These are phyloP conservation scores for Phlyctochytrium bullatum DNA, from an alignment of 192 early-diverging fungal genomes.

Conservation along the genomic window DNA sequence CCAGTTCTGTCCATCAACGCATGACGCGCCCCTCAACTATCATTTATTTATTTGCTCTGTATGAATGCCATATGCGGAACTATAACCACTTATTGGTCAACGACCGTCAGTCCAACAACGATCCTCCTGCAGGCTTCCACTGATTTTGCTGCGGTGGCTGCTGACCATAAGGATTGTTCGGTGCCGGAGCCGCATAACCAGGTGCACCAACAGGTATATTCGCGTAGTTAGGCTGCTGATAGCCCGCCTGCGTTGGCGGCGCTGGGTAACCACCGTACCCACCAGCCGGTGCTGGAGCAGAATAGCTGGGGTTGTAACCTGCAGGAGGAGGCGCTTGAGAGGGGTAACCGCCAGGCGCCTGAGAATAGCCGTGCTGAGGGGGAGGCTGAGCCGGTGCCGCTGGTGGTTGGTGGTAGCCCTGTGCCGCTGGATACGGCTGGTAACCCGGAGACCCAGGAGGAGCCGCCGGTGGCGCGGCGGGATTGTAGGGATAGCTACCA, in stretches of 20 bases:
- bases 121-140: slow-evolving; percentile 1
- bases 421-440: neutral
- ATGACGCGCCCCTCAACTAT: no score
- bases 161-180: neutral
- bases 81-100: neutral
- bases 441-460: neutral
- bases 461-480: neutral
- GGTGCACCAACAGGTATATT: neutral
- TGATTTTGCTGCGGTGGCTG: slow-evolving; percentile 34
- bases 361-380: slow-evolving; percentile 13
- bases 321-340: neutral
- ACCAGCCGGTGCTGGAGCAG: neutral
- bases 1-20: no score
- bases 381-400: slow-evolving; percentile 7
- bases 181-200: neutral
- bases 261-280: neutral
- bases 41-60: no score
- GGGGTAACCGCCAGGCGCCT: neutral
- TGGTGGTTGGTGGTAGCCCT: slow-evolving; percentile 13
- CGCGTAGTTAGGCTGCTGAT: slow-evolving; percentile 10
- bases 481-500: no score
- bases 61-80: neutral
- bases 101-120: slow-evolving; percentile 25
- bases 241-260: neutral
- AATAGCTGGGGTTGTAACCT: neutral